phyloP scores from a whole-genome alignment of 2,329 filamentous ascomycete genomes.

The Trichoderma cornu-damae region DNA sequence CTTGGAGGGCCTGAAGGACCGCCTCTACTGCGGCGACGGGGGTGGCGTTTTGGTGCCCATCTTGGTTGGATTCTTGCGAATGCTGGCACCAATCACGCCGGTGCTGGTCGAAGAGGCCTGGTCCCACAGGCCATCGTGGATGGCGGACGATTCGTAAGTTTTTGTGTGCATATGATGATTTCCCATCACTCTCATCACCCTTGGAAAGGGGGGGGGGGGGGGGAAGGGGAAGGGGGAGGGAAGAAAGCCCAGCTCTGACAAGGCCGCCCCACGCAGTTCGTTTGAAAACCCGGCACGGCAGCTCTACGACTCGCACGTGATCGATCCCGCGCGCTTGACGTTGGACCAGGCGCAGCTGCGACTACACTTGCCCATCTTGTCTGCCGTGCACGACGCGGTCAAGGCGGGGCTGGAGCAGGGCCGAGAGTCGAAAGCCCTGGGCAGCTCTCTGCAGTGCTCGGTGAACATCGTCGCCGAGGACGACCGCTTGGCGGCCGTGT shows the following conservation, averaged over 20 bases:
- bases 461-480: slow-evolving; percentile 53
- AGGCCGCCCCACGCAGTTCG: slow-evolving; percentile 22
- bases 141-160: slow-evolving; percentile 48
- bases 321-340: slow-evolving; percentile 38
- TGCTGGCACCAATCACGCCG: slow-evolving; percentile 77
- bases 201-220: too few relatives aligned
- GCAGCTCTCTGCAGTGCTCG: slow-evolving; percentile 73
- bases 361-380: slow-evolving; percentile 43
- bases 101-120: slow-evolving; percentile 83
- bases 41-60: slow-evolving; percentile 61
- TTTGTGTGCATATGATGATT: neutral
- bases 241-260: slow-evolving; percentile 21
- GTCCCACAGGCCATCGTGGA: slow-evolving; percentile 64
- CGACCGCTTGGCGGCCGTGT: slow-evolving; percentile 28
- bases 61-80: slow-evolving; percentile 66
- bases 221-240: too few relatives aligned
- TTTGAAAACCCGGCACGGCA: slow-evolving; percentile 42
- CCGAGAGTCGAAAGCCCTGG: slow-evolving; percentile 64
- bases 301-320: slow-evolving; percentile 42
- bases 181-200: neutral
- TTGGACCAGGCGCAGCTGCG: slow-evolving; percentile 38
- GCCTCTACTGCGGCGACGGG: slow-evolving; percentile 76
- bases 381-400: slow-evolving; percentile 58
- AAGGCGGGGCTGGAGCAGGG: slow-evolving; percentile 72
- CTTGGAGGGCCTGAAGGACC: slow-evolving; percentile 86